These are phyloP conservation scores for Candida ipomoeae DNA, from an alignment of 805 yeast genomes.

Conservation along the genomic window DNA sequence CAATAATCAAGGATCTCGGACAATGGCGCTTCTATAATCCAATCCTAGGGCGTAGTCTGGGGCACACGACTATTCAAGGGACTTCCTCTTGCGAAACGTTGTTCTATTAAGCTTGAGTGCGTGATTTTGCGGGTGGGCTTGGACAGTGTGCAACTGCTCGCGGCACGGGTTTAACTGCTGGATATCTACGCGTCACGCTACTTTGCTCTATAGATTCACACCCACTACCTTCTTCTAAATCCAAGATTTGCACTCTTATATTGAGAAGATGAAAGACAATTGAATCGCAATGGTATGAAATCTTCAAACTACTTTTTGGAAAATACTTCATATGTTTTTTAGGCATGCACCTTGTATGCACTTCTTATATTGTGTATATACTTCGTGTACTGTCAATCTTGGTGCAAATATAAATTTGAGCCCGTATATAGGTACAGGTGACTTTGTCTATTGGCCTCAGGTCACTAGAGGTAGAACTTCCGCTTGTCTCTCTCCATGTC, in stretches of 20 bases:
- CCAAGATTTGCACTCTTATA: not conserved
- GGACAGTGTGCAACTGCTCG: slow-evolving; percentile 2
- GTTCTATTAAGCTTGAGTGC: not conserved
- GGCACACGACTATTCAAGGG: not conserved
- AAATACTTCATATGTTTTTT: no score
- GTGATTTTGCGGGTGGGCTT: slow-evolving; percentile 5
- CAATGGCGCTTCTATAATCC: not conserved
- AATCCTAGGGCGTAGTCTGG: not conserved
- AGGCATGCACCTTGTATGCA: not conserved
- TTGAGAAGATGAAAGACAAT: no score
- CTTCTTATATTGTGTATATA: not conserved
- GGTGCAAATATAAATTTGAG: not conserved
- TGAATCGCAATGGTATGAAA: no score
- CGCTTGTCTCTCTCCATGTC: slow-evolving; percentile 96
- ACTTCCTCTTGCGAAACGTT: not conserved
- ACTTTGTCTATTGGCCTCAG: not conserved
- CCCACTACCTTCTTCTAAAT: not conserved
- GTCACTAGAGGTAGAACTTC: slow-evolving; percentile 69
- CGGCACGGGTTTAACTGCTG: slow-evolving; percentile 4
- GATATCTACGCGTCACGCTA: not conserved
- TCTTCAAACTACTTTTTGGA: no score
- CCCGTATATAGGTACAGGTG: not conserved
- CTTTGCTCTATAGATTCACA: not conserved
- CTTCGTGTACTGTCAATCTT: not conserved
- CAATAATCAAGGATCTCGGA: not conserved